Conservation (phyloP, 139 green algal species). For the Chlorella vulgaris region DNA sequence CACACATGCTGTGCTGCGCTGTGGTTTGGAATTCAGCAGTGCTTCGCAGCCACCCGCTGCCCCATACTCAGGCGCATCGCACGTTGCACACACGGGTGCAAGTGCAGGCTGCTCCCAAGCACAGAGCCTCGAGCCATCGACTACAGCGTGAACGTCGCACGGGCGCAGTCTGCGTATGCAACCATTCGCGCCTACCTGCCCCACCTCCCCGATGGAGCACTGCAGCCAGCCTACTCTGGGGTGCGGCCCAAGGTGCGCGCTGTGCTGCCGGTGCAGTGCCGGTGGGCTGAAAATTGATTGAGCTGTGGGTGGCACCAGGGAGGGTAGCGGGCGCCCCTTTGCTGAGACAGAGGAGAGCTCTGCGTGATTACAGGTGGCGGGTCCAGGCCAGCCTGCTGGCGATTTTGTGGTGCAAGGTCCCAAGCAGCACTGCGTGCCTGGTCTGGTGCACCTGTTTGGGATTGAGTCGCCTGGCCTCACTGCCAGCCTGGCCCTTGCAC, state of each 20-base stretch:
- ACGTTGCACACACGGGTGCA: no score
- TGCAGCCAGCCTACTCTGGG: constrained; percentile 73
- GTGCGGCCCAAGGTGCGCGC: constrained; percentile 61
- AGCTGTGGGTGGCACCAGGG: background rate
- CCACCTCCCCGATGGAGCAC: constrained; percentile 60
- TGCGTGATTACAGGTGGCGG: constrained; percentile 25
- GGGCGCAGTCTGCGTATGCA: constrained; percentile 56
- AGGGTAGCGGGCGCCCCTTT: background rate
- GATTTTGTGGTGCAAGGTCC: constrained; percentile 71
- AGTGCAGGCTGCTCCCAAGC: constrained; percentile 16
- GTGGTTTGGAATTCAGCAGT: no score
- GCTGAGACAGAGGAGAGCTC: background rate
- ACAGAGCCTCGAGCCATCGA: constrained; percentile 47
- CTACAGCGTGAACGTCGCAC: constrained; percentile 65
- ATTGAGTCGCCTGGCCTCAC: constrained; percentile 92
- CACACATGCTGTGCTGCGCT: no score
- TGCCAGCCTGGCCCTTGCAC: constrained; percentile 67
- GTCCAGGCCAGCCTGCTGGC: constrained; percentile 53
- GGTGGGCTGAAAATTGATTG: background rate
- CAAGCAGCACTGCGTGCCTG: constrained; percentile 59
- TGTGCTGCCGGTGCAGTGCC: background rate
- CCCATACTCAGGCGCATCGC: no score
- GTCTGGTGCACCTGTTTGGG: constrained; percentile 80
- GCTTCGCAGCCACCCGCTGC: no score
- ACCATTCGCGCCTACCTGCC: constrained; percentile 82